Percentiles rank a stretch among this genome's conserved stretches.
These are phyloP conservation scores for Nicotiana otophora DNA, from an alignment of 257 asterid species.

Conservation along the genomic window DNA sequence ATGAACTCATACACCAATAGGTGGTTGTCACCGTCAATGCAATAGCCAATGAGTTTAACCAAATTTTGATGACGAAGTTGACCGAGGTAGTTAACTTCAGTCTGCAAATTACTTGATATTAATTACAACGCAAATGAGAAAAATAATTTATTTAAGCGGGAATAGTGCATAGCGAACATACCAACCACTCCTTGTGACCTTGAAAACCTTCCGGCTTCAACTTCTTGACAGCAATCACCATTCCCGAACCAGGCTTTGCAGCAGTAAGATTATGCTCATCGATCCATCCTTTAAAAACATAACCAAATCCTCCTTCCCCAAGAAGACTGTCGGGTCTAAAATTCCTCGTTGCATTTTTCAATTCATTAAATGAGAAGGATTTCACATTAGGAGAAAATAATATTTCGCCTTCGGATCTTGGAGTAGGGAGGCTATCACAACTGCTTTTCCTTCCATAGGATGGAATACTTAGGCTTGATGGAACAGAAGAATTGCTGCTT, in stretches of 20 bases:
- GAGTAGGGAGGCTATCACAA: constrained; percentile 64
- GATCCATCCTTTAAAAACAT: constrained; percentile 93
- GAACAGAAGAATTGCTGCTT: constrained; percentile 39
- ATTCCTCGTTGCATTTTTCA: constrained; percentile 79
- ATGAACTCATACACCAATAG: constrained; percentile 92
- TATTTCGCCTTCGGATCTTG: constrained; percentile 81
- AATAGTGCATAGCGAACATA: constrained; percentile 24
- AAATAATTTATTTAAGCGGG: not conserved
- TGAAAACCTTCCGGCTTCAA: constrained; percentile 94
- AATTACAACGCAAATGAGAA: not conserved
- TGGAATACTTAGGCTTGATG: constrained; percentile 48
- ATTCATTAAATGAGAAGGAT: constrained; percentile 71
- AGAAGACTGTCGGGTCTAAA: constrained; percentile 90
- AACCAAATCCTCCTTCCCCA: constrained; percentile 98
- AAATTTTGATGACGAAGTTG: constrained; percentile 88
- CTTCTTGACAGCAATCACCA: constrained; percentile 93
- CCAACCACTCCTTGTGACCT: constrained; percentile 99
- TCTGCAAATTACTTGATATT: constrained; percentile 41
- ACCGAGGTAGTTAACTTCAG: constrained; percentile 90
- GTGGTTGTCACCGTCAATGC: constrained; percentile 81
- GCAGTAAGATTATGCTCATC: constrained; percentile 71
- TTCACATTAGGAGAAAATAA: constrained; percentile 70
- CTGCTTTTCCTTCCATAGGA: constrained; percentile 55
- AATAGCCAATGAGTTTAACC: constrained; percentile 90
- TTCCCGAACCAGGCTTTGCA: constrained; percentile 74